phyloP scores from a whole-genome alignment of 495 filamentous ascomycete species.

The Aspergillus wentii region DNA sequence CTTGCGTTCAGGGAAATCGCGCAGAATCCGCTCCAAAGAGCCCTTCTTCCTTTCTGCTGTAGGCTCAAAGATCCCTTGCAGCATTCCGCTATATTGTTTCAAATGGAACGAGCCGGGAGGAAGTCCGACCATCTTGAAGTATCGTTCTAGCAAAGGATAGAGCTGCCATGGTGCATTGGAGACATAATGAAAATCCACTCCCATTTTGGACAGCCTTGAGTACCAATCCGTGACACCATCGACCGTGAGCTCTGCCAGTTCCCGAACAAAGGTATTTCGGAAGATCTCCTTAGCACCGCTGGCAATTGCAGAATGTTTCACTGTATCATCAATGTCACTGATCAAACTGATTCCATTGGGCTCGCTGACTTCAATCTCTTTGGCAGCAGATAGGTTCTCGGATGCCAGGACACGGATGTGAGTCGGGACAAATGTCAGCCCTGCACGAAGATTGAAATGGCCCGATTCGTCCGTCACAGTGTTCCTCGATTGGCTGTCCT shows the following conservation, averaged over 20 bases:
- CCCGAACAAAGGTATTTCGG: slow-evolving; percentile 87
- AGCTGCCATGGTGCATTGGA: slow-evolving; percentile 96
- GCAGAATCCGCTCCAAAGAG: slow-evolving; percentile 75
- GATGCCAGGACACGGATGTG: slow-evolving; percentile 83
- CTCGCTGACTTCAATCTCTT: slow-evolving; percentile 70
- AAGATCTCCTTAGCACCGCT: slow-evolving; percentile 90
- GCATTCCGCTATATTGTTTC: slow-evolving; percentile 92
- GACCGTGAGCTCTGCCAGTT: slow-evolving; percentile 73
- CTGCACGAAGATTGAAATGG: slow-evolving; percentile 73
- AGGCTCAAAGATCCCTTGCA: slow-evolving; percentile 97
- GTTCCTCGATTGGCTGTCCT: slow-evolving; percentile 70
- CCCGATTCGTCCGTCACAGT: slow-evolving; percentile 78
- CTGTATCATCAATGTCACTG: slow-evolving; percentile 96
- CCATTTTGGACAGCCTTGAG: slow-evolving; percentile 62
- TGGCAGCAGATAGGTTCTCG: slow-evolving; percentile 74
- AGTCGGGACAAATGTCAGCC: slow-evolving; percentile 85
- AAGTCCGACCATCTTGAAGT: slow-evolving; percentile 73
- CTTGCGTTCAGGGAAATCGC: slow-evolving; percentile 82
- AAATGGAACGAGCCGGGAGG: slow-evolving; percentile 87
- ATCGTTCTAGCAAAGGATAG: slow-evolving; percentile 79
- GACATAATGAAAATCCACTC: slow-evolving; percentile 86
- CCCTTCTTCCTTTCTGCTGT: slow-evolving; percentile 91
- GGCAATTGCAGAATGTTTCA: slow-evolving; percentile 90
- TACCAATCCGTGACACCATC: slow-evolving; percentile 92
- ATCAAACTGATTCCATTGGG: slow-evolving; percentile 85